Base-by-base conservation (phyloP, 805 yeast species). In the Ogataea nonfermentans region DNA sequence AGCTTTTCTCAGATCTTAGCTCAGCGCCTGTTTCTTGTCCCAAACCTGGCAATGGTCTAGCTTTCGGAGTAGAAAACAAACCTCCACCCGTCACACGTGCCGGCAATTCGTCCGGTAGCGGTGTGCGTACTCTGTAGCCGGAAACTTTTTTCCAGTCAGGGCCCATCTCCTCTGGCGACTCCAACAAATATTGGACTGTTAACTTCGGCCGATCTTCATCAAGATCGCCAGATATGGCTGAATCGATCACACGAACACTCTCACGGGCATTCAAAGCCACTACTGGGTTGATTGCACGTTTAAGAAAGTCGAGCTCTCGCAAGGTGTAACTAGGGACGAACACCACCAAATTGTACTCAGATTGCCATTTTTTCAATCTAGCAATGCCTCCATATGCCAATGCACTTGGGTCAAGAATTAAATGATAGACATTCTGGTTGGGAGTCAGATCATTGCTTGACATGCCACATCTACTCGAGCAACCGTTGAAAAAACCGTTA, bases 391-490 rank as follows among this genome's bases (percentile, higher is more conserved):
- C 74, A 34, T 49, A 59, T 13, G 79, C 78, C 45, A 83, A 68
- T 2, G 85, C 80, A 6, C 85, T 74, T 14, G 81, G 84, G 54
- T 83, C 90, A 29, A 83, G 52, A 13, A 83, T 77, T 43, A 81
- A 67, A 53, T 70, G 55, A 17, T 40, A 43, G 22, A 30, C 30
- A 10, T 29, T 26, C 17, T 5, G 15, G 27, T 9, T 14, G 29
- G 25, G 12, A 4, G 20, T 15, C 14, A 20, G 20, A 14, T 30
- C 35, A 20, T 30, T 30, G 27, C 23, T 17, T 20, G 40, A 30
- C 40, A 37, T 37, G n/a, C 29, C 34, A 36, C 40, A 36, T 36
- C 13, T 13, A 29, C 19, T 36, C 19, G 9, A 31, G 34, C 34
- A 24, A 36, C 22, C 13, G 30, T 29, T 17, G 20, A 13, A 19